Evolutionary conservation across 2,329 filamentous ascomycete genomes (phyloP), one percentile per base, ranked within the genome.

Genomic region (Neoarthrinium moseri): DNA sequence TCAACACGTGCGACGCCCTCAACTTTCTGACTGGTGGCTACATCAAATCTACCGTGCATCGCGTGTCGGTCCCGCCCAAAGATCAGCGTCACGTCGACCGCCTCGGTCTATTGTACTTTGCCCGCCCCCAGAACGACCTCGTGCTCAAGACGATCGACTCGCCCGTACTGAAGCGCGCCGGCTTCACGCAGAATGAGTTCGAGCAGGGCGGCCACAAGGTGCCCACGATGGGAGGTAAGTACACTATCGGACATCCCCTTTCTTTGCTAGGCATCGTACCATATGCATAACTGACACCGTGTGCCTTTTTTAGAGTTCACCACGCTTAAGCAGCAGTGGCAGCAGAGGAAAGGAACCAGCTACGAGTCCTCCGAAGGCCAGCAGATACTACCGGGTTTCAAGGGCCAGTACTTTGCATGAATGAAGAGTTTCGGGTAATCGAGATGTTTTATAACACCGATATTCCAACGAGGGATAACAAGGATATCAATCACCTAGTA

Each of bases 61-160:
- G 66, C 4, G 58, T 68, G 0, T 62, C 64, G 1, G 58, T 64
- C 2, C 68, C 68, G 1, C 69, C 69, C 2, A 62, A 64, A 34
- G 69, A 72, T 47, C 69, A 72, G 47, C 56, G 68, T 1, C 58
- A 75, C 43, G 65, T 74, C 3, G 71, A 75, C 42, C 68, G 75
- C 1, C 62, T 77, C 0, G 75, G 75, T 0, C 56, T 79, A 4
- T 53, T 79, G 29, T 79, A 78, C 50, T 78, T 78, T 57, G 72
- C 74, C 2, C 69, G 75, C 0, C 64, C 67, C 2, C 62, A 70
- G 42, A 70, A 71, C 26, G 62, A 67, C 21, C 56, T 71, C 1
- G 52, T 59, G 1, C 53, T 72, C 1, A 63, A 58, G 15, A 70
- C 69, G 0, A 52, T 71, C 4, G 61, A 71, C 50, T 69, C 67